A percentile compares a stretch with the other conserved stretches of the same genome.
Evolutionary conservation across 805 yeast species (phyloP).

Genomic region (Saccharomycopsis sp.): DNA sequence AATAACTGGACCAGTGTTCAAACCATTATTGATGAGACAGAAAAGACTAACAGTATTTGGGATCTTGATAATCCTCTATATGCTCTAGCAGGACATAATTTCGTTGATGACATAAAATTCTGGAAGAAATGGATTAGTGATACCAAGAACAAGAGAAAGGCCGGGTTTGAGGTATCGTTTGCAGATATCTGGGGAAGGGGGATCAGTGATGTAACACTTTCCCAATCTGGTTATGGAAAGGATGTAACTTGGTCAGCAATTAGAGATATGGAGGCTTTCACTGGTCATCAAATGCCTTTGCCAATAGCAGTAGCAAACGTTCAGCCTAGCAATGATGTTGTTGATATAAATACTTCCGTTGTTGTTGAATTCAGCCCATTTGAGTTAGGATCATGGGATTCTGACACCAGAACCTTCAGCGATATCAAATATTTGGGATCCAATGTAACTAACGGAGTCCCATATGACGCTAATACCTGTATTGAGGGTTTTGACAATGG

Average conservation of each 20-base stretch:
- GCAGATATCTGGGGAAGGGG: slow-evolving; percentile 79
- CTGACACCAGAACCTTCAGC: slow-evolving; percentile 38
- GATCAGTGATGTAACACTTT: too few species aligned
- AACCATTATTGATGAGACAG: slow-evolving; percentile 43
- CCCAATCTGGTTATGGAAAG: slow-evolving; percentile 63
- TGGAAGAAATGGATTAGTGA: slow-evolving; percentile 34
- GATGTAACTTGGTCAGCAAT: slow-evolving; percentile 53
- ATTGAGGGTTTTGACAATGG: slow-evolving; percentile 49
- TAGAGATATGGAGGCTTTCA: slow-evolving; percentile 52
- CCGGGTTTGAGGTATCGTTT: slow-evolving; percentile 59
- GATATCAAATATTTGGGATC: slow-evolving; percentile 51
- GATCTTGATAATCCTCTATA: slow-evolving; percentile 54
- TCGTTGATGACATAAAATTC: slow-evolving; percentile 42
- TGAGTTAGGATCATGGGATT: slow-evolving; percentile 68
- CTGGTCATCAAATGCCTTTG: slow-evolving; percentile 59
- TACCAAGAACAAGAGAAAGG: slow-evolving; percentile 44
- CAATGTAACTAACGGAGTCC: slow-evolving; percentile 36
- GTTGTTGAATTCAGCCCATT: slow-evolving; percentile 55
- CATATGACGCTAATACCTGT: slow-evolving; percentile 34
- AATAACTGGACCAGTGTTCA: slow-evolving; percentile 71
- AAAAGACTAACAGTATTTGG: slow-evolving; percentile 54
- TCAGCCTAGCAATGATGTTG: slow-evolving; percentile 59
- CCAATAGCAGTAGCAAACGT: slow-evolving; percentile 63
- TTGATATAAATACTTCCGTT: slow-evolving; percentile 49
- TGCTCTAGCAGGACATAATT: slow-evolving; percentile 54